These are phyloP conservation scores for Cyberlindnera lachancei DNA, from an alignment of 805 yeast species.

Conservation along the genomic window DNA sequence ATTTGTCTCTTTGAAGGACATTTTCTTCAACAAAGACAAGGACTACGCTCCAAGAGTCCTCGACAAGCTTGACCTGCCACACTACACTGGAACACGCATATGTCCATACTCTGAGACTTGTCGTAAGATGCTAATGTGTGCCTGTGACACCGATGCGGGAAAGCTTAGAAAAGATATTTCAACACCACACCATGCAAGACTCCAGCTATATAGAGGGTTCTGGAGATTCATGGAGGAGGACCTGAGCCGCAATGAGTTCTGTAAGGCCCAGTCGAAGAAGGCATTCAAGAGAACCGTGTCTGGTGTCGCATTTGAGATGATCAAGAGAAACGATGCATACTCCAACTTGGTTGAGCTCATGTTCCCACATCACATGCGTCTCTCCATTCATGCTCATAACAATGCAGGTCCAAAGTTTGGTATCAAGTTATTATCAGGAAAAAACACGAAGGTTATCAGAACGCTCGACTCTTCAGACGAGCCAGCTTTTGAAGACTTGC, in stretches of 20 bases:
- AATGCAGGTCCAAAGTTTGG: constrained; percentile 58
- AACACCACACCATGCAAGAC: constrained; percentile 47
- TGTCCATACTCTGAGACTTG: constrained; percentile 31
- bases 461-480: constrained; percentile 32
- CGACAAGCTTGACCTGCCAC: constrained; percentile 23
- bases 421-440: constrained; percentile 37
- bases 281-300: constrained; percentile 41
- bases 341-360: constrained; percentile 53
- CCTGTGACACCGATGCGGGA: constrained; percentile 50
- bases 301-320: constrained; percentile 56
- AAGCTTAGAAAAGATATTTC: constrained; percentile 54
- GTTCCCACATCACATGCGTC: constrained; percentile 52
- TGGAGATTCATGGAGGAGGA: constrained; percentile 55
- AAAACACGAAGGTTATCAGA: constrained; percentile 38
- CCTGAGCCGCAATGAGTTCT: constrained; percentile 34
- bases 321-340: constrained; percentile 56
- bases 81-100: constrained; percentile 33
- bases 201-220: constrained; percentile 48
- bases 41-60: constrained; percentile 25
- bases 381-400: constrained; percentile 55
- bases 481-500: constrained; percentile 41
- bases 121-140: constrained; percentile 35
- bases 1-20: constrained; percentile 34
- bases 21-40: constrained; percentile 28
- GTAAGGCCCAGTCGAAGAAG: constrained; percentile 32